Evolutionary conservation across 176 grass and related monocot genomes (phyloP).

Genomic region (Carex myosuroides): DNA sequence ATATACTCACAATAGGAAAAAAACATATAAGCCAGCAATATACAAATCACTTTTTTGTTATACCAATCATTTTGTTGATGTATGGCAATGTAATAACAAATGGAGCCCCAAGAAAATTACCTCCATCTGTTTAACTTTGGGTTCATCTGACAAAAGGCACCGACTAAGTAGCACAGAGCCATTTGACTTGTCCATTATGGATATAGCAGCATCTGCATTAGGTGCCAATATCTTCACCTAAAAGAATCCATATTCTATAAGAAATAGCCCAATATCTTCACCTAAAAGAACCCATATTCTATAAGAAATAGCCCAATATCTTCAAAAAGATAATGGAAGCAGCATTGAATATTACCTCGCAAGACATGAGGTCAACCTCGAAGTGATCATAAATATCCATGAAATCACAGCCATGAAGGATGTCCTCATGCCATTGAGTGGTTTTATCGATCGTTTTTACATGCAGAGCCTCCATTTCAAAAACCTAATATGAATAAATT

Average conservation of each 20-base stretch:
- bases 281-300: conserved; percentile 33
- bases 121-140: conserved; percentile 71
- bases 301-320: conserved; percentile 19
- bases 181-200: conserved; percentile 53
- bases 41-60: neutral
- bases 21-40: neutral
- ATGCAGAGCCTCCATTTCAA: conserved; percentile 43
- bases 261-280: conserved; percentile 51
- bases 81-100: neutral
- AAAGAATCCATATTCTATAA: conserved; percentile 14
- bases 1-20: neutral
- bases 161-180: conserved; percentile 38
- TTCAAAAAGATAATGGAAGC: conserved; percentile 18
- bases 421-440: conserved; percentile 30
- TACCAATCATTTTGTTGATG: neutral
- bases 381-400: conserved; percentile 73
- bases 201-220: conserved; percentile 30
- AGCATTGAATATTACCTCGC: conserved; percentile 50
- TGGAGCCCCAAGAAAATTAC: conserved; percentile 29
- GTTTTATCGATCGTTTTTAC: conserved; percentile 39
- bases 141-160: conserved; percentile 78
- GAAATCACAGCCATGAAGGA: conserved; percentile 35
- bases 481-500: conserved; percentile 46
- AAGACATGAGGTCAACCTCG: conserved; percentile 55
- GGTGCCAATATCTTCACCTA: conserved; percentile 55